Evolutionary conservation across 108 stramenopile genomes (phyloP), one percentile per base, ranked within the genome.

Genomic region (Schizochytrium sp.): DNA sequence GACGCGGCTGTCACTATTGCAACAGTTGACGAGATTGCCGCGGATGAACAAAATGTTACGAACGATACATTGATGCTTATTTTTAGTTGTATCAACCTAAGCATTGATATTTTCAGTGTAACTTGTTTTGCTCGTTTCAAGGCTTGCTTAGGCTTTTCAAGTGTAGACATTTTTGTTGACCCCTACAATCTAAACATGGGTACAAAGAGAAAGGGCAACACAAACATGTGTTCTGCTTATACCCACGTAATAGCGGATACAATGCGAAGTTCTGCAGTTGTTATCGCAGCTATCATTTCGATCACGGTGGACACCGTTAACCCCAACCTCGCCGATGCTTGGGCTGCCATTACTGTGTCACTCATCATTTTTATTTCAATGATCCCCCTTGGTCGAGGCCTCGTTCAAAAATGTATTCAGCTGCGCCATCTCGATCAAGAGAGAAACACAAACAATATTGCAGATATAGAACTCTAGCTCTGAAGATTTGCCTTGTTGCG

Each of bases 191-290:
- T 42, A 0, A 40, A 56, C 76, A 1, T 7, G 76, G 87, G 19
- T 2, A 17, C 1, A 17, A 19, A 2, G 1, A 10, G 13, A 88
- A 40, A 7, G 7, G 42, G 42, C 4, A 88, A 88, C 88, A 88
- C 61, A 46, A 88, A 88, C 61, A 88, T 88, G 88, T 88, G 88
- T 45, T 61, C 60, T 7, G 88, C 88, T 38, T 88, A 88, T 45
- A 88, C 88, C 44, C 88, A 88, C 60, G 88, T 88, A 13, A n/a
- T 88, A 2, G 88, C 88, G 40, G 88, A 88, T 45, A 88, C 88
- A 0, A 45, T 88, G 45, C 38, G 88, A 3, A 61, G 61, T n/a
- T n/a, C 53, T 13, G 88, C 88, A 5, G 88, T 88, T 17, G 49
- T 88, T 47, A 12, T 69, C 60, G 88, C 88, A 17, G 88, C 61